phyloP scores from a whole-genome alignment of 176 grass and related monocot species.

The Miscanthus lutarioriparius region DNA sequence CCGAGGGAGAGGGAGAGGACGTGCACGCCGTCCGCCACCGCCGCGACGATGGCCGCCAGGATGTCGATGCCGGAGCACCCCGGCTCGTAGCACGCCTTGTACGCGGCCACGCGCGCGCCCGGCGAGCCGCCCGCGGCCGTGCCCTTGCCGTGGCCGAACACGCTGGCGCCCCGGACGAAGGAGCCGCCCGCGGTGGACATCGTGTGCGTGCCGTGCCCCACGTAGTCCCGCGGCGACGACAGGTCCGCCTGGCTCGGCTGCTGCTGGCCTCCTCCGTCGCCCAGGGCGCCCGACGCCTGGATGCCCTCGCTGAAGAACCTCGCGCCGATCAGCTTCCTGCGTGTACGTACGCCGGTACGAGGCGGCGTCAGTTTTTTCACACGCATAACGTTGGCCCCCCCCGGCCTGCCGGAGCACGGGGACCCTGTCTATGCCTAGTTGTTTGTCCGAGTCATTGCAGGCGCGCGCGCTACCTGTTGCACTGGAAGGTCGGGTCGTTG shows the following conservation, averaged over 20 bases:
- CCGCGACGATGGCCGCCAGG: conserved; percentile 46
- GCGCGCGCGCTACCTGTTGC: conserved; percentile 48
- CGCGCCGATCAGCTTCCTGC: conserved; percentile 75
- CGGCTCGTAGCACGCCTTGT: conserved; percentile 63
- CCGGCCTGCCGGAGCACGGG: background rate
- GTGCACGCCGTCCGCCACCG: conserved; percentile 58
- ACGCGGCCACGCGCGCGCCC: conserved; percentile 53
- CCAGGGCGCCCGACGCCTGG: background rate
- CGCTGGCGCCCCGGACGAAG: conserved; percentile 31
- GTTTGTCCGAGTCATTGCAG: too few relatives aligned
- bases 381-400: background rate
- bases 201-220: conserved; percentile 69
- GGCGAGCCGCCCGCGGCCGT: conserved; percentile 71
- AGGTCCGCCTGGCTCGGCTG: conserved; percentile 20
- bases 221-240: conserved; percentile 58
- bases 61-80: conserved; percentile 59
- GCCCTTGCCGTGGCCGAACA: conserved; percentile 50
- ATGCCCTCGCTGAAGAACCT: conserved; percentile 56
- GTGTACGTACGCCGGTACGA: background rate
- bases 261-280: too few relatives aligned
- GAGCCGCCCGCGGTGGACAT: conserved; percentile 67
- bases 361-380: background rate
- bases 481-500: conserved; percentile 23
- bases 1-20: conserved; percentile 73
- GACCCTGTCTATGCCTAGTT: background rate